Percentiles rank a stretch among this genome's conserved stretches.
These are phyloP conservation scores for Suillus tomentosus DNA, from an alignment of 768 basidiomycete genomes.

Conservation along the genomic window DNA sequence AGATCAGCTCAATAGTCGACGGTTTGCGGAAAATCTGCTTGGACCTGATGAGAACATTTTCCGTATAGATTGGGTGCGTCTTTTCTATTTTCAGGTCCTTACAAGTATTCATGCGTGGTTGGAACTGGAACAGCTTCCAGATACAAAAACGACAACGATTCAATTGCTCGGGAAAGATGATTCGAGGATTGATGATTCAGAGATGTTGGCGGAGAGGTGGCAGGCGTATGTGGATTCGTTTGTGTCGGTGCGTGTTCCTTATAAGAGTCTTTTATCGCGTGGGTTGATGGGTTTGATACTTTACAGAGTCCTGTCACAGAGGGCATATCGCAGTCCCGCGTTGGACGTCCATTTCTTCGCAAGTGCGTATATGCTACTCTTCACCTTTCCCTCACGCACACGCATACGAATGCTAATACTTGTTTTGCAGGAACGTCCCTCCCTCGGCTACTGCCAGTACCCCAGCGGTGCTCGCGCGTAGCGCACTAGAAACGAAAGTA, in stretches of 20 bases:
- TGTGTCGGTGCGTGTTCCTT: constrained; percentile 52
- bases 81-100: background rate
- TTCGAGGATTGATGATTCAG: constrained; percentile 71
- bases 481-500: constrained; percentile 79
- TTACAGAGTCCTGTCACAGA: constrained; percentile 59
- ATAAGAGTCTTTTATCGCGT: background rate
- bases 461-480: constrained; percentile 51
- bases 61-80: constrained; percentile 76
- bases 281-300: background rate
- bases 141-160: constrained; percentile 66
- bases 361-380: constrained; percentile 44
- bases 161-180: constrained; percentile 83
- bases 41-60: constrained; percentile 81
- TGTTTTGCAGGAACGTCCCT: constrained; percentile 25
- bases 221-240: constrained; percentile 78
- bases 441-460: constrained; percentile 25
- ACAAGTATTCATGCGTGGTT: constrained; percentile 4
- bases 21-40: constrained; percentile 66
- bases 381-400: background rate
- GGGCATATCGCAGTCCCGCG: constrained; percentile 47
- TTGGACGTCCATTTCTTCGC: constrained; percentile 64
- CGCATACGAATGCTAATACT: constrained; percentile 36
- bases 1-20: constrained; percentile 68
- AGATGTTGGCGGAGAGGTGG: constrained; percentile 77
- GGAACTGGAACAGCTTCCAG: constrained; percentile 50